phyloP scores from a whole-genome alignment of 306 rosid species.

The Mimosa pudica region DNA sequence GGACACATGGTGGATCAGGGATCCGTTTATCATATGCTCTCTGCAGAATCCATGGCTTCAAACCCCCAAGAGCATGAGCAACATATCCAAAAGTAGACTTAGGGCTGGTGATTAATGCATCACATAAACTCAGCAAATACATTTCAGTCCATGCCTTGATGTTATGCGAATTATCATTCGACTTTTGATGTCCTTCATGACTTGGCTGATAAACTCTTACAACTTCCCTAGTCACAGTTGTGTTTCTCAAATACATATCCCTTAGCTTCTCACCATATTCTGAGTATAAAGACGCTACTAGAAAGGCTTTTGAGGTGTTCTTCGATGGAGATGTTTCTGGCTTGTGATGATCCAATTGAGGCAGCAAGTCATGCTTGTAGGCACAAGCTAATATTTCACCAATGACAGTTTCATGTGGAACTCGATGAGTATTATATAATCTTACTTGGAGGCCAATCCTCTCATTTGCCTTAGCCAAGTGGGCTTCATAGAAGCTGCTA shows the following conservation, averaged over 20 bases:
- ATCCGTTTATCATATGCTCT: constrained; percentile 51
- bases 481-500: constrained; percentile 37
- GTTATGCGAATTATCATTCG: constrained; percentile 59
- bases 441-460: constrained; percentile 52
- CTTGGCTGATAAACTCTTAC: constrained; percentile 69
- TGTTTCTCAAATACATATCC: constrained; percentile 51
- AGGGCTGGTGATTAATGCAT: constrained; percentile 68
- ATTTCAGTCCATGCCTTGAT: constrained; percentile 76
- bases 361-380: constrained; percentile 60
- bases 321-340: constrained; percentile 31
- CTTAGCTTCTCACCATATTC: constrained; percentile 65
- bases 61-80: constrained; percentile 79
- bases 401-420: constrained; percentile 53
- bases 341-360: constrained; percentile 42
- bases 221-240: constrained; percentile 53
- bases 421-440: constrained; percentile 45
- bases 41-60: constrained; percentile 79
- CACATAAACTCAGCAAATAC: constrained; percentile 70
- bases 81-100: constrained; percentile 87
- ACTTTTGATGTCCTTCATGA: constrained; percentile 74
- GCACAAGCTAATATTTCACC: constrained; percentile 68
- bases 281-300: constrained; percentile 64
- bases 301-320: constrained; percentile 58
- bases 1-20: constrained; percentile 70
- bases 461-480: constrained; percentile 46